A percentile compares a stretch with the other conserved stretches of the same genome.
phyloP scores from a whole-genome alignment of 495 filamentous ascomycete species.

The Glarea lozoyensis region DNA sequence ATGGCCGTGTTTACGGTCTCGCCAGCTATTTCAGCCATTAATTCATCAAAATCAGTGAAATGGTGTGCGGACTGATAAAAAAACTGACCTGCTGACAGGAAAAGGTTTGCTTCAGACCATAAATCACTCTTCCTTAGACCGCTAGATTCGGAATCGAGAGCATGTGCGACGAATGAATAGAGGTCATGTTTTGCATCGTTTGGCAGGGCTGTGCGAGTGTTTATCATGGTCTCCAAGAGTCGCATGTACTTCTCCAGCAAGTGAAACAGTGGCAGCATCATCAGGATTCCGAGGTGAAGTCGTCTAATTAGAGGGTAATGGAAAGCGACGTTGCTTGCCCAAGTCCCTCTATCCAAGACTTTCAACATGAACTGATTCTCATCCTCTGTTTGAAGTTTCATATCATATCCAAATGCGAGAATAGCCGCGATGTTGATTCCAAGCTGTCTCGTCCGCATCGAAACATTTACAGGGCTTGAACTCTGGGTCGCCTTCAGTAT shows the following conservation, averaged over 20 bases:
- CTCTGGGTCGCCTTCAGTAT: neutral
- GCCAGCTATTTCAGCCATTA: neutral
- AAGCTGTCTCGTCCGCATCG: constrained; percentile 2
- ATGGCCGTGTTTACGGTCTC: constrained; percentile 24
- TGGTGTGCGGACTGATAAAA: too few relatives aligned
- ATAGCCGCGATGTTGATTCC: constrained; percentile 16
- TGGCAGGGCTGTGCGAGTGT: constrained; percentile 5
- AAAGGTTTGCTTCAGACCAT: constrained; percentile 15
- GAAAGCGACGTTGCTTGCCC: neutral
- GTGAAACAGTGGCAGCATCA: too few relatives aligned
- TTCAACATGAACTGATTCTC: constrained; percentile 5
- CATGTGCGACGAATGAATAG: constrained; percentile 11
- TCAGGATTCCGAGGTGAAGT: neutral
- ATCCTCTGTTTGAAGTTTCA: constrained; percentile 12
- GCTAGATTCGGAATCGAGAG: neutral
- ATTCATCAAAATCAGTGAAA: too few relatives aligned
- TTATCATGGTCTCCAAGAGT: constrained; percentile 12
- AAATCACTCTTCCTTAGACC: constrained; percentile 7
- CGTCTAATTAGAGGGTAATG: neutral
- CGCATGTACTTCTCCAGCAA: constrained; percentile 5
- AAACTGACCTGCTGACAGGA: constrained; percentile 15
- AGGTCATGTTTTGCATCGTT: constrained; percentile 17
- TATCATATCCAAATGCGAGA: constrained; percentile 17
- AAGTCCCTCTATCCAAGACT: neutral
- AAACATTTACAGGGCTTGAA: constrained; percentile 15